A percentile compares a stretch with the other conserved stretches of the same genome.
Evolutionary conservation across 805 yeast genomes (phyloP).

Genomic region (Starmerella geochares): DNA sequence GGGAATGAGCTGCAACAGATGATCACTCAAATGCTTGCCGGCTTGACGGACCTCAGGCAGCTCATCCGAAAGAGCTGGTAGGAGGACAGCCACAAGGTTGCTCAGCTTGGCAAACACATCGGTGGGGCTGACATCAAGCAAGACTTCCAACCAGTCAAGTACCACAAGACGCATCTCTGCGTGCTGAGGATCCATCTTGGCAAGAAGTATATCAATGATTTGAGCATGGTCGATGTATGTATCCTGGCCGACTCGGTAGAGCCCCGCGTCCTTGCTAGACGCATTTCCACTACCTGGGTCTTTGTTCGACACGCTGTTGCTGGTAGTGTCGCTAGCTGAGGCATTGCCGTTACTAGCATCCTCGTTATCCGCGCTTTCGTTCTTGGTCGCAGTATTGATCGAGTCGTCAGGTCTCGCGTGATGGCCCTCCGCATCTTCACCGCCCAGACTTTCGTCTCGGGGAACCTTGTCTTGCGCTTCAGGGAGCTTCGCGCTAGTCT

Average conservation of each 20-base stretch:
- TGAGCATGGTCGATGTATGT: slow-evolving; percentile 68
- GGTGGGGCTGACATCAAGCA: slow-evolving; percentile 62
- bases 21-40: slow-evolving; percentile 48
- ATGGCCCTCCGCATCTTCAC: too few species aligned
- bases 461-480: too few species aligned
- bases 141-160: slow-evolving; percentile 68
- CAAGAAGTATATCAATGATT: slow-evolving; percentile 70
- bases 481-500: too few species aligned
- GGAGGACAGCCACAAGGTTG: slow-evolving; percentile 56
- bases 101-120: slow-evolving; percentile 68
- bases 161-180: slow-evolving; percentile 70
- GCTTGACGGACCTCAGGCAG: slow-evolving; percentile 41
- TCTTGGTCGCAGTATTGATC: too few species aligned
- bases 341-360: neutral
- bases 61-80: slow-evolving; percentile 51
- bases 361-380: too few species aligned
- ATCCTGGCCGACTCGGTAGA: slow-evolving; percentile 67
- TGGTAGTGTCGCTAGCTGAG: too few species aligned
- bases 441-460: too few species aligned
- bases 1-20: slow-evolving; percentile 46
- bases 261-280: slow-evolving; percentile 19
- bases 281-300: too few species aligned
- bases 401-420: too few species aligned
- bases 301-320: too few species aligned
- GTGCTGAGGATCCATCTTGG: slow-evolving; percentile 64